Percentiles rank a stretch among this genome's conserved stretches.
These are phyloP conservation scores for Oryza australiensis DNA, from an alignment of 176 grass and related monocot species.

Conservation along the genomic window DNA sequence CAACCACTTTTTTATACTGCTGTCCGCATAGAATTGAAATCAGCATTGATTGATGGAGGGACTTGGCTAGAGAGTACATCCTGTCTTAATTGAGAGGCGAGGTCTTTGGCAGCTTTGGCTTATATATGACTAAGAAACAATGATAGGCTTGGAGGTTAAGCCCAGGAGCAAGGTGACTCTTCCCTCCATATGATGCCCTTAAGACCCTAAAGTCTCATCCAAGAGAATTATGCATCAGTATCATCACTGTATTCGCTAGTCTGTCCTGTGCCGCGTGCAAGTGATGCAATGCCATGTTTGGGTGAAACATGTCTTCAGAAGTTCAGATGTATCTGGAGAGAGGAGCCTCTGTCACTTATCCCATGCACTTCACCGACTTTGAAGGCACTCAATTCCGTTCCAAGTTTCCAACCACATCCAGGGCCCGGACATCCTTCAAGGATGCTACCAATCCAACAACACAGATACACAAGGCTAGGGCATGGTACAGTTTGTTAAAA, in stretches of 20 bases:
- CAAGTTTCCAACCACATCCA: conserved; percentile 4
- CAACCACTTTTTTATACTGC: conserved; percentile 12
- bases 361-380: conserved; percentile 7
- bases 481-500: conserved; percentile 35
- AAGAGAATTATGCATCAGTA: not conserved
- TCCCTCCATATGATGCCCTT: not conserved
- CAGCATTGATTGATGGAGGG: not conserved
- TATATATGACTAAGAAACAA: no score
- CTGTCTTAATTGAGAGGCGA: no score
- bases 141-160: not conserved
- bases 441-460: conserved; percentile 43
- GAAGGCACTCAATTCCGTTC: conserved; percentile 32
- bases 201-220: not conserved
- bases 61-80: not conserved
- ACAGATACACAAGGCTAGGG: conserved; percentile 20
- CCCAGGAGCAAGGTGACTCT: not conserved
- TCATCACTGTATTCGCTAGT: not conserved
- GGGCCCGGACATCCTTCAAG: not conserved
- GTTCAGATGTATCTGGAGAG: conserved; percentile 24
- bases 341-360: not conserved
- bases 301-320: conserved; percentile 5
- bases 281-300: not conserved
- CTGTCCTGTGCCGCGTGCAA: not conserved
- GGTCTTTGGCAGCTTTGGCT: no score
- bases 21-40: not conserved